Conservation (phyloP, 345 rosid genomes). For the Limnanthes douglasii region DNA sequence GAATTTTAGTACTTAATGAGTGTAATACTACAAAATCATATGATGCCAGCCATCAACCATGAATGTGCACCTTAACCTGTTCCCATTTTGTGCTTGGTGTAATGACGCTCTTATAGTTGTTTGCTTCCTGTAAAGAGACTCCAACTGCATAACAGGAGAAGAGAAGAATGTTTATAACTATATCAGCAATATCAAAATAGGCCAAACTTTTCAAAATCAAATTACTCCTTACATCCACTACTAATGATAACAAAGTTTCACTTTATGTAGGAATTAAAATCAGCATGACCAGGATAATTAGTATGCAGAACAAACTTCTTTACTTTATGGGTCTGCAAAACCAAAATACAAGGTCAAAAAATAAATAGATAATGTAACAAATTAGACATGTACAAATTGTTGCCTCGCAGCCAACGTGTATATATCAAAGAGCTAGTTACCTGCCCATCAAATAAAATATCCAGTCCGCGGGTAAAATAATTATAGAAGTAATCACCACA, state of each 20-base stretch:
- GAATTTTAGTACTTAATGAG: too few relatives aligned
- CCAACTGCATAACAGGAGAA: slow-evolving; percentile 25
- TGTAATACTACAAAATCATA: too few relatives aligned
- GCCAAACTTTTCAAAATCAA: too few relatives aligned
- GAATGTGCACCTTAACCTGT: slow-evolving; percentile 98
- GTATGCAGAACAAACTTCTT: slow-evolving; percentile 94
- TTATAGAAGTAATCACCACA: slow-evolving; percentile 97
- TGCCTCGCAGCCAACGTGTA: too few relatives aligned
- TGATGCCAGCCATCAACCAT: too few relatives aligned
- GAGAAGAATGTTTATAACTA: too few relatives aligned
- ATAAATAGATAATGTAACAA: slow-evolving; percentile 7
- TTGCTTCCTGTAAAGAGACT: slow-evolving; percentile 29
- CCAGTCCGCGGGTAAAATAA: slow-evolving; percentile 92
- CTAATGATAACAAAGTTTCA: slow-evolving; percentile 74
- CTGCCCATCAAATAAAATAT: slow-evolving; percentile 95
- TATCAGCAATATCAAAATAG: too few relatives aligned
- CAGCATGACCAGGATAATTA: slow-evolving; percentile 96
- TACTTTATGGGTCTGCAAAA: slow-evolving; percentile 70
- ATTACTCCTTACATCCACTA: slow-evolving; percentile 15
- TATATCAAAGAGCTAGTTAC: too few relatives aligned
- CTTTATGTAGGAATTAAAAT: slow-evolving; percentile 93
- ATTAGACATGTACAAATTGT: slow-evolving; percentile 2
- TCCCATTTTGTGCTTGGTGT: slow-evolving; percentile 89
- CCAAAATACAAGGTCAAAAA: neutral
- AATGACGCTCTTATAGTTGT: slow-evolving; percentile 37